Base-by-base conservation (phyloP, 1,284 basidiomycete genomes). In the Chondrostereum purpureum region DNA sequence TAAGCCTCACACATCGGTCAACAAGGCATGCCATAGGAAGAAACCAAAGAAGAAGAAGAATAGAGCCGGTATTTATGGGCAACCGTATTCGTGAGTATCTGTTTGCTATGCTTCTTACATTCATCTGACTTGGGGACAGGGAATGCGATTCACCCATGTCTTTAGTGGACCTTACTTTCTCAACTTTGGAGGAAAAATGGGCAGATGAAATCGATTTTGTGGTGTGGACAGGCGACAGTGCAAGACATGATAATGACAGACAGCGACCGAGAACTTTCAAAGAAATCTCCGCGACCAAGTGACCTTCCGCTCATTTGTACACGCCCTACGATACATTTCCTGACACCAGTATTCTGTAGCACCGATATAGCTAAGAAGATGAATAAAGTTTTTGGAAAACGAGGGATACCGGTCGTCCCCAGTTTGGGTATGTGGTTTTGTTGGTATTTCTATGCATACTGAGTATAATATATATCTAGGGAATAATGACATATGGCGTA, bases 221-320 rank as follows among this genome's bases (percentile, higher is more conserved):
- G 18, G 72, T 94, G 36, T 92, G 89, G 90, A 95, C 92, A 4
- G 92, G 92, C 33, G 92, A 96, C 64, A 92, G 83, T 65, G 92
- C 90, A 24, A 90, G 92, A 63, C 92, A 94, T 63, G 92, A 97
- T 62, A 90, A 86, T 59, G 92, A 95, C 65, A 77, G 79, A 46
- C 72, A 77, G 50, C 59, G 84, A 8, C 92, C 92, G 36, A 81
- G 93, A 46, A 90, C 90, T 34, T 74, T 80, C 4, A 70, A 70
- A 44, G 92, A 95, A 65, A 94, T 96, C 50, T 87, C 85, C 55
- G 70, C 77, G 3, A 67, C 86, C 42, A 96, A 96, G 59, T 69
- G 77, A 24, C 21, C 21, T 24, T 11, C n/a, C 6, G 68, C n/a
- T 3, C 13, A 13, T 18, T 18, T 39, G 8, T 31, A 31, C n/a